Percentiles rank a stretch among this genome's conserved stretches.
Conservation (phyloP, 129 eudicot species). For the Helianthus tuberosus region DNA sequence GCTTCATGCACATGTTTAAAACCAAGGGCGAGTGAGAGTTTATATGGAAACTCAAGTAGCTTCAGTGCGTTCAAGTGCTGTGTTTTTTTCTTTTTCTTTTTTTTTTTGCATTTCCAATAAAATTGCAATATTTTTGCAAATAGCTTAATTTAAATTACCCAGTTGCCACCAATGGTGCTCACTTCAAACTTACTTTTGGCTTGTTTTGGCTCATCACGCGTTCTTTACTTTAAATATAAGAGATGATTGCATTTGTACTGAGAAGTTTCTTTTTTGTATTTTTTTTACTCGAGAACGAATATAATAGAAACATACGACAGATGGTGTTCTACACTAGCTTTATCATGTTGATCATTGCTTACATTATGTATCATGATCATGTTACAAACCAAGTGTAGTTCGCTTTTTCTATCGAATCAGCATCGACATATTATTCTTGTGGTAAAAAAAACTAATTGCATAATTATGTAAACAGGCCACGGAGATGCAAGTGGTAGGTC, state of each 20-base stretch:
- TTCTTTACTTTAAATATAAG: background rate
- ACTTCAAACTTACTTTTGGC: no score
- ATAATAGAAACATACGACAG: background rate
- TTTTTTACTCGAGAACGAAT: background rate
- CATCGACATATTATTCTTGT: background rate
- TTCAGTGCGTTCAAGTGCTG: background rate
- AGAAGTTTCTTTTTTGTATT: background rate
- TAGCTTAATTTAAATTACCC: background rate
- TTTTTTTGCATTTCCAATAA: background rate
- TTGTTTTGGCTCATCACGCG: background rate
- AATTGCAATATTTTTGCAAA: background rate
- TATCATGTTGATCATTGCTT: background rate
- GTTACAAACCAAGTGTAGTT: background rate
- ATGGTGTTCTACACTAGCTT: background rate
- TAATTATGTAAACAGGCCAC: slow-evolving; percentile 34
- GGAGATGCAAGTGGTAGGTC: slow-evolving; percentile 66
- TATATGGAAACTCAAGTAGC: background rate
- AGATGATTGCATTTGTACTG: background rate
- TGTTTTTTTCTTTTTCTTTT: no score
- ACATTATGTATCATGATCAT: background rate
- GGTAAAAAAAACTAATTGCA: background rate
- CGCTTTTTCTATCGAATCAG: background rate
- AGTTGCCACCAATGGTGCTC: background rate
- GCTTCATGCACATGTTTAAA: no score
- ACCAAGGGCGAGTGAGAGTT: background rate